Evolutionary conservation across 139 green algal species (phyloP).

Genomic region (Gonium pectorale): DNA sequence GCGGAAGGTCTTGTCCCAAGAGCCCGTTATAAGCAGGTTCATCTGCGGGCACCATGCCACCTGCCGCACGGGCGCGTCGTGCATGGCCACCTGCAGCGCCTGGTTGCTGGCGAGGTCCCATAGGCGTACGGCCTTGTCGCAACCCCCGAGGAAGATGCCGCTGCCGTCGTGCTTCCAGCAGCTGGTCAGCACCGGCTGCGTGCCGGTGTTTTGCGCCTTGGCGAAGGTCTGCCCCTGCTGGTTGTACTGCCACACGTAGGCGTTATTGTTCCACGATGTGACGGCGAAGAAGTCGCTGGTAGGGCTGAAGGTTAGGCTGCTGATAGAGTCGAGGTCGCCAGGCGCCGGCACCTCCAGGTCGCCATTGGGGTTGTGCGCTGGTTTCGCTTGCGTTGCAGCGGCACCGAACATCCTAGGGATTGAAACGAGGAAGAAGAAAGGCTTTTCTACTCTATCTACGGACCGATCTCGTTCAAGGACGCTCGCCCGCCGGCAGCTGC

Average conservation of each 20-base stretch:
- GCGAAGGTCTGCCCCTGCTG: constrained; percentile 75
- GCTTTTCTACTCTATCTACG: no score
- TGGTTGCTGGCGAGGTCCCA: constrained; percentile 94
- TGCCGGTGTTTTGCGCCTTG: constrained; percentile 84
- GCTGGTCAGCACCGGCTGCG: constrained; percentile 90
- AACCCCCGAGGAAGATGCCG: constrained; percentile 76
- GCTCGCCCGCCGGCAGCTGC: no score
- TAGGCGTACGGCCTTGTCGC: constrained; percentile 93
- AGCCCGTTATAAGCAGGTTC: constrained; percentile 85
- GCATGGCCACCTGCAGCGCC: constrained; percentile 83
- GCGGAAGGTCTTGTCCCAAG: constrained; percentile 79
- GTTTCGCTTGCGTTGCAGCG: constrained; percentile 11
- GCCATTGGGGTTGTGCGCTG: constrained; percentile 78
- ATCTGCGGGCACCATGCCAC: constrained; percentile 67
- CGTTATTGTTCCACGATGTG: constrained; percentile 92
- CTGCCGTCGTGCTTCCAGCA: constrained; percentile 90
- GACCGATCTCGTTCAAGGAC: no score
- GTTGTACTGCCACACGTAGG: constrained; percentile 69
- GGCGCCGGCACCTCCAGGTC: constrained; percentile 81
- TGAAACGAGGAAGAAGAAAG: no score
- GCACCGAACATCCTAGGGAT: constrained; percentile 64
- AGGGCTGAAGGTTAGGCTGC: constrained; percentile 85
- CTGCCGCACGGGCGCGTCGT: constrained; percentile 88
- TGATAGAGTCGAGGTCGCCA: constrained; percentile 82
- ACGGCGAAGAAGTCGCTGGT: constrained; percentile 89